These are phyloP conservation scores for Solanum hybrid DNA, from an alignment of 305 asterid species.

Conservation along the genomic window DNA sequence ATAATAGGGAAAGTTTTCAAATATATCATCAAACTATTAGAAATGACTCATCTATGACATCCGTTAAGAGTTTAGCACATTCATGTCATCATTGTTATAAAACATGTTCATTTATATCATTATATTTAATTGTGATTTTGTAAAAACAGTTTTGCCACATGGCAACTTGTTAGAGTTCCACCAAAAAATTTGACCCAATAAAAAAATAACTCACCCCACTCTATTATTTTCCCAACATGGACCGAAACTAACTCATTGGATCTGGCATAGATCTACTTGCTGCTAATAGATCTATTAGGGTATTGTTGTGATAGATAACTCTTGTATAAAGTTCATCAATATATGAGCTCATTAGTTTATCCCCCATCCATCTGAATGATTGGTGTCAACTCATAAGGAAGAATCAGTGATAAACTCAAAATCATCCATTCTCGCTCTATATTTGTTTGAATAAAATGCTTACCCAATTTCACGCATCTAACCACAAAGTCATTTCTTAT, in stretches of 20 bases:
- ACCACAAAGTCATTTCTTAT: too few species aligned
- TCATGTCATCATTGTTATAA: not conserved
- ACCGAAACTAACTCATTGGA: not conserved
- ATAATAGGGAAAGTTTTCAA: not conserved
- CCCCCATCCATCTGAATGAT: not conserved
- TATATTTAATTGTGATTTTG: not conserved
- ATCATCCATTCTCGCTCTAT: not conserved
- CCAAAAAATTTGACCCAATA: not conserved
- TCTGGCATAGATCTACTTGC: not conserved
- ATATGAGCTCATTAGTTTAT: not conserved
- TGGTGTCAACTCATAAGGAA: not conserved
- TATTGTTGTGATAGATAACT: not conserved
- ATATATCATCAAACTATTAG: not conserved
- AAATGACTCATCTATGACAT: not conserved
- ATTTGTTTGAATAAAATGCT: too few species aligned
- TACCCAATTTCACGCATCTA: too few species aligned
- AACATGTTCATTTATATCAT: not conserved
- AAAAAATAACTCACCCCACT: not conserved
- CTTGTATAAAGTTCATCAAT: not conserved
- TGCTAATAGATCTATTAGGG: not conserved
- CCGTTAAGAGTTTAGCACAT: not conserved
- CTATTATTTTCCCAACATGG: not conserved
- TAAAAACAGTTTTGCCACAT: not conserved
- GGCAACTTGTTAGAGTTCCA: not conserved
- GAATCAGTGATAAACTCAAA: not conserved